phyloP scores from a whole-genome alignment of 192 early-diverging fungal genomes.

The Diversispora epigaea region DNA sequence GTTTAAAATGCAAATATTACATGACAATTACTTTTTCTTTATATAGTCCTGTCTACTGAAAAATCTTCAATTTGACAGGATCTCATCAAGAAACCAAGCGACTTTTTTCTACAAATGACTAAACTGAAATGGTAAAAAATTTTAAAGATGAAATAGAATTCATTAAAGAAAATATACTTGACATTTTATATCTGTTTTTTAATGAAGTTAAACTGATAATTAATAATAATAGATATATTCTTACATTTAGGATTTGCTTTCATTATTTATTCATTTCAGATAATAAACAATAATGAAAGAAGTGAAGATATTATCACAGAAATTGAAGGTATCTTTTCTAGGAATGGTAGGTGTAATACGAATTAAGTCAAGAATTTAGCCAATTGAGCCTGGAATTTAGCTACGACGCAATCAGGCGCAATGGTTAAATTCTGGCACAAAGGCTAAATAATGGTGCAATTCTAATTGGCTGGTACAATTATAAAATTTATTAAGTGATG shows the following conservation, averaged over 20 bases:
- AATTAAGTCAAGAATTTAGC: too few relatives aligned
- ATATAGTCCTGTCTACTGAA: slow-evolving; percentile 33
- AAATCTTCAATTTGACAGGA: slow-evolving; percentile 31
- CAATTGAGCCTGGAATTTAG: too few relatives aligned
- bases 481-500: too few relatives aligned
- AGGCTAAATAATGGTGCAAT: too few relatives aligned
- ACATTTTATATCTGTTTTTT: slow-evolving; percentile 32
- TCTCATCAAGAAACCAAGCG: slow-evolving; percentile 28
- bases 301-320: slow-evolving; percentile 15
- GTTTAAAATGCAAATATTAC: slow-evolving; percentile 30
- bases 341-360: too few relatives aligned
- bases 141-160: slow-evolving; percentile 28
- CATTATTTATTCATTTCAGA: slow-evolving; percentile 29
- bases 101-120: slow-evolving; percentile 30
- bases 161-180: slow-evolving; percentile 28
- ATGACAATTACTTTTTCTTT: slow-evolving; percentile 8
- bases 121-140: slow-evolving; percentile 30
- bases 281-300: slow-evolving; percentile 19
- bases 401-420: too few relatives aligned
- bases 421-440: too few relatives aligned
- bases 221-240: slow-evolving; percentile 19
- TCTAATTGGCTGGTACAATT: too few relatives aligned
- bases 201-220: slow-evolving; percentile 32
- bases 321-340: slow-evolving; percentile 23
- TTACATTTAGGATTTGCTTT: slow-evolving; percentile 29